Base-by-base conservation (phyloP, 768 basidiomycete species). In the Cubamyces lactineus region DNA sequence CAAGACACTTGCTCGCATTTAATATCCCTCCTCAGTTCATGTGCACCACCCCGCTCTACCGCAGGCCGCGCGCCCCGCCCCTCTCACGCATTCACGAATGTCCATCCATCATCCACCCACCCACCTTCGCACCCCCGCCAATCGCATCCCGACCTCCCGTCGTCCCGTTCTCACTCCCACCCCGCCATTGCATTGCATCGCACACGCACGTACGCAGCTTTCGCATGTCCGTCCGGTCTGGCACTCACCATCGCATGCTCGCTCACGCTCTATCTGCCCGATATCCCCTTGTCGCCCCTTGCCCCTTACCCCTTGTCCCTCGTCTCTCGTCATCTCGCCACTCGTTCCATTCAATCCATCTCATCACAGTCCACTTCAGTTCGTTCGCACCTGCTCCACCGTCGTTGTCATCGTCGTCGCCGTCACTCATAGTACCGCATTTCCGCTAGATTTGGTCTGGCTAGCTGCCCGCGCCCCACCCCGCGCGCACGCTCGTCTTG, bases 1-100 rank as follows among this genome's bases (percentile, higher is more conserved):
- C 51, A 60, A 34, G 49, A 47, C 61, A 57, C 45, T 7, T 63
- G 46, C 48, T 53, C 46, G 52, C 63, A 59, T 64, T 53, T 52
- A 57, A 58, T 58, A 23, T 16, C 40, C n/a, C 19, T 38, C 41
- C 47, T 40, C 50, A 24, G 48, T 21, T 50, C 26, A 21, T 17
- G 39, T 17, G 24, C 47, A 17, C 48, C 38, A 19, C 16, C 38
- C 17, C 28, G 19, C 56, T 30, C 53, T 45, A 3, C 53, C 49
- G 17, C 49, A 17, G 23, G 15, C 34, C 30, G 38, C 46, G 21
- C 9, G 7, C 9, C 39, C 4, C 13, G 26, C 41, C 19, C 57
- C 19, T 38, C 19, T 17, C 57, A 59, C 57, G 57, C 57, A 59
- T 59, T 51, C 57, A 59, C 57, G 57, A 51, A 19, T 49, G 21